Base-by-base conservation (phyloP, 768 basidiomycete species). In the Phallus indusiatus region DNA sequence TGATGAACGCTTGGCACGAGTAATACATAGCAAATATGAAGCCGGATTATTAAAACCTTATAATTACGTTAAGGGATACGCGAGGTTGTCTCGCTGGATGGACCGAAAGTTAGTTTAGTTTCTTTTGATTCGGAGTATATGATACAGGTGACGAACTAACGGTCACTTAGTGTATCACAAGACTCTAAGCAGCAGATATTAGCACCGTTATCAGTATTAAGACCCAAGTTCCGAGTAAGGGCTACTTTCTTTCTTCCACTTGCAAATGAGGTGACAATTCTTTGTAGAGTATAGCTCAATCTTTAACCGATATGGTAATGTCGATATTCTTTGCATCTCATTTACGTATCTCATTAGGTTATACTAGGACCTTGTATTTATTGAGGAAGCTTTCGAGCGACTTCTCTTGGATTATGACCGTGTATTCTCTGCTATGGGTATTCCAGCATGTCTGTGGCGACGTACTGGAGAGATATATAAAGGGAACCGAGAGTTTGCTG, bases 401-500 rank as follows among this genome's bases (percentile, higher is more conserved):
- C 78, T 97, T 61, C 77, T 99, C 59, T 82, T 98, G 20, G 94
- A 96, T 68, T 97, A 97, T 63, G 95, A 97, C 69, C 86, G 94
- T 21, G 92, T 90, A 14, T 91, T 92, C 72, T 86, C 86, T 55
- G 93, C 91, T 0, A 97, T 99, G 87, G 94, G 92, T 35, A 93
- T 98, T 3, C 95, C 95, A 0, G 94, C 94, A 0, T 99, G 95
- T 64, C 79, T 97, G 6, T 98, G 95, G 95, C 79, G 94, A 24
- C 77, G 95, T 52, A 99, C 95, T 1, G 95, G 95, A 35, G 94
- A 98, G 74, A 98, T 98, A 63, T 98, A 97, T 78, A 98, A 98
- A 71, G 94, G 88, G 48, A 99, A 99, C 69, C 82, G 91, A 57
- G 94, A 95, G 72, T 97, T 99, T 69, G 86, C 92, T 6, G 90